These are phyloP conservation scores for Gymnopilus junonius DNA, from an alignment of 768 basidiomycete genomes.

Conservation along the genomic window DNA sequence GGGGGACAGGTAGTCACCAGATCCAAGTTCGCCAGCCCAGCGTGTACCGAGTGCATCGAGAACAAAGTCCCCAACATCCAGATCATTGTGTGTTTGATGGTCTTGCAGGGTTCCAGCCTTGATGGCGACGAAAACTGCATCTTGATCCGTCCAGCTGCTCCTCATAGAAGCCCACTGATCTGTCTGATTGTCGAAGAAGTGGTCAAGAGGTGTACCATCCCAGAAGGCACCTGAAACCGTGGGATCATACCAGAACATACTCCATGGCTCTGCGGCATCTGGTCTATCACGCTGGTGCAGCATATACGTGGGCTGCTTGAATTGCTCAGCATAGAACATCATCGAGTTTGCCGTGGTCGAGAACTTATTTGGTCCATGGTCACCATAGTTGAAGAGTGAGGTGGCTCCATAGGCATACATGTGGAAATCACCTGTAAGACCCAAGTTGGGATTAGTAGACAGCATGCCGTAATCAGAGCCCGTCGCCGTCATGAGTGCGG, in stretches of 20 bases:
- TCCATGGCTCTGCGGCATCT: constrained; percentile 84
- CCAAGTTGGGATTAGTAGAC: constrained; percentile 69
- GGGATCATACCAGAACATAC: constrained; percentile 94
- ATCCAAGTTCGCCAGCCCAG: constrained; percentile 95
- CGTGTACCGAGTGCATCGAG: constrained; percentile 91
- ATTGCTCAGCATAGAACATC: constrained; percentile 75
- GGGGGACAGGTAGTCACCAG: constrained; percentile 74
- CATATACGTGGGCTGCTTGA: constrained; percentile 71
- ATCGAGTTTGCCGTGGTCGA: constrained; percentile 91
- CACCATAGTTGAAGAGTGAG: constrained; percentile 83
- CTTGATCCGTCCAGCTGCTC: constrained; percentile 88
- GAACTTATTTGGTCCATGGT: constrained; percentile 94
- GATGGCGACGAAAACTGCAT: constrained; percentile 84
- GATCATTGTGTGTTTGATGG: constrained; percentile 94
- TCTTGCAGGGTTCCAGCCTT: constrained; percentile 82
- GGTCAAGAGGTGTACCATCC: constrained; percentile 83
- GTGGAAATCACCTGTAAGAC: constrained; percentile 82
- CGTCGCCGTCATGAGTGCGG: constrained; percentile 82
- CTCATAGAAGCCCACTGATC: constrained; percentile 94
- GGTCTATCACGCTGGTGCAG: constrained; percentile 91
- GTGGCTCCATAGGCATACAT: constrained; percentile 87
- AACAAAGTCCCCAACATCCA: constrained; percentile 95
- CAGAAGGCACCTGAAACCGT: constrained; percentile 87
- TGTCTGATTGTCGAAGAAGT: constrained; percentile 70
- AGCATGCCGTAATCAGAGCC: constrained; percentile 83